Conservation (phyloP, 805 yeast genomes). For the Komagataella mondaviorum region DNA sequence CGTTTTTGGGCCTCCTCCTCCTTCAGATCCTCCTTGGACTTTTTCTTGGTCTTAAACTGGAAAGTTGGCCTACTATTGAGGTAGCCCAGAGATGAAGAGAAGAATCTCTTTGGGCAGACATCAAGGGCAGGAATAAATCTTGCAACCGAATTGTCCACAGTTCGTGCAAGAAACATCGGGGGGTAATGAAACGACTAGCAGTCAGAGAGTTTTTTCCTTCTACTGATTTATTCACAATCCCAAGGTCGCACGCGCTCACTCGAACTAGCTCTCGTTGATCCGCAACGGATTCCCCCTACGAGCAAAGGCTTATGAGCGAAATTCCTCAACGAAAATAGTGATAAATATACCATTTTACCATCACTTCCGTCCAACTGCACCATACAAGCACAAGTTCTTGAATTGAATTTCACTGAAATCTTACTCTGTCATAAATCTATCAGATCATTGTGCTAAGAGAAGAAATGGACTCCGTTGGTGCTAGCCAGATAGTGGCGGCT, state of each 20-base stretch:
- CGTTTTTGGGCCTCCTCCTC: constrained; percentile 15
- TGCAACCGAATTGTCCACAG: neutral
- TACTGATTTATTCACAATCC: neutral
- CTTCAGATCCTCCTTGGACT: constrained; percentile 9
- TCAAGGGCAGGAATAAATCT: neutral
- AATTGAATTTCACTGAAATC: neutral
- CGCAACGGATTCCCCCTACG: neutral
- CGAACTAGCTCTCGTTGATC: neutral
- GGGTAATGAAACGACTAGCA: neutral
- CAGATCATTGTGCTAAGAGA: neutral
- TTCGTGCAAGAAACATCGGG: neutral
- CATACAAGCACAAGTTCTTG: neutral
- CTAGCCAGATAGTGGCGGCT: constrained; percentile 65
- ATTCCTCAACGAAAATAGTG: neutral
- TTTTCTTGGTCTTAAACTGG: neutral
- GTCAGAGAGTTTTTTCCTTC: neutral
- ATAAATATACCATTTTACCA: neutral
- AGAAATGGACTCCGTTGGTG: constrained; percentile 54
- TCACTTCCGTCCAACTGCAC: neutral
- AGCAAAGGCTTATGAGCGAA: neutral
- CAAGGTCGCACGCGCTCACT: neutral
- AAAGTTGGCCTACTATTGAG: neutral
- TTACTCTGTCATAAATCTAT: neutral
- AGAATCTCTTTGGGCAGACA: neutral
- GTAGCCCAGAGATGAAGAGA: neutral